Evolutionary conservation across 768 basidiomycete species (phyloP), one percentile per base, ranked within the genome.

Genomic region (Aureoboletus auriporus): DNA sequence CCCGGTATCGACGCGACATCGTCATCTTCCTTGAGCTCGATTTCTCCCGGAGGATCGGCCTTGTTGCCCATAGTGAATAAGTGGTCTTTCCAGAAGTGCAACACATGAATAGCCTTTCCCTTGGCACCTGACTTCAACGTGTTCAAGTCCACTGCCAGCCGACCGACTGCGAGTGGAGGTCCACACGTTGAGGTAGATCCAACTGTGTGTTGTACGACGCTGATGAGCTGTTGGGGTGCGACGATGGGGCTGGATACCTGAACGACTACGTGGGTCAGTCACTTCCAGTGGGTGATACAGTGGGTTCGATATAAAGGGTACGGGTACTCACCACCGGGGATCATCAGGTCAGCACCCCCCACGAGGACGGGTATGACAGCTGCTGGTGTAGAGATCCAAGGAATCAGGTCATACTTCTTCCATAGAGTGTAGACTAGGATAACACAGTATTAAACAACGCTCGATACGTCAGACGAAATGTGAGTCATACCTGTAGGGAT

Each of bases 321-420:
- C 1, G 13, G 30, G 20, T 39, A 71, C 82, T 60, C 60, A 86
- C 87, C 86, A 66, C 89, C 90, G 5, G 90, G 88, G 30, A 87
- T 82, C 89, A 93, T 92, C 8, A 93, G 76, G 69, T 93, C 89
- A 0, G 90, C 88, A n/a, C 91, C 90, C 9, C 79, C 80, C 4
- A 80, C 69, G 11, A 93, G 75, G 23, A 83, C 73, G 1, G 84
- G 84, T 33, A 91, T 78, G 27, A 90, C 89, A 10, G 79, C 68
- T 2, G 78, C 63, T 3, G 88, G 86, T 0, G 89, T 90, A 3
- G 82, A 78, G n/a, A 93, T 54, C 50, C 76, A 75, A 0, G 88
- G 86, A 8, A 93, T 71, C 1, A 93, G 68, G 34, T 78, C 74
- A 9, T 78, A 76, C 36, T 77, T 77, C 62, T 86, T 89, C 86